Evolutionary conservation across 2,329 filamentous ascomycete genomes (phyloP), one percentile per base, ranked within the genome.

Genomic region (Lachnellula occidentalis): DNA sequence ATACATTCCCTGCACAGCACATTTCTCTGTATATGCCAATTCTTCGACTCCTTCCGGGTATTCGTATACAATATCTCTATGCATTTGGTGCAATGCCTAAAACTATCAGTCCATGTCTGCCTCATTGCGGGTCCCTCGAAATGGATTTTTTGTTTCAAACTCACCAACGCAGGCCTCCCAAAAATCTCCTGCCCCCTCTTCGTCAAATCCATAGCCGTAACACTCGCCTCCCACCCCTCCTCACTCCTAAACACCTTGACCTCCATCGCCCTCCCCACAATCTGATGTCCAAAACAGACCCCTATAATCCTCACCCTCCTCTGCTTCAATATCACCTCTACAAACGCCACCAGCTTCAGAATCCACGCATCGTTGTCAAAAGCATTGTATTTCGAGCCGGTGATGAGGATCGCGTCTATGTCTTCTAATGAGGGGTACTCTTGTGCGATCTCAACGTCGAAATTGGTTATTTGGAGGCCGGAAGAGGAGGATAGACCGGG

Each of bases 211-310:
- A 92, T 76, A 27, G 84, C 78, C 22, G 81, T 81, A 2, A 94
- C 90, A 48, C 86, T 83, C n/a, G 88, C 74, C 72, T 95, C 91
- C 91, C 90, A 95, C 2, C 89, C 90, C 19, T 74, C 70, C 22
- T 83, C 77, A 67, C 82, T 88, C 51, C 83, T 74, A 36, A 77
- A 84, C 2, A 95, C 87, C 62, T 81, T 79, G 19, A 74, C 79
- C 3, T 83, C 88, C 61, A 92, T 68, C 1, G 89, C 88, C 50
- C 90, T 78, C 1, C 81, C 89, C 43, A 94, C 74, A 64, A 95
- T 91, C 74, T 95, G 90, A 69, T 95, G 90, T 5, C 90, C 90
- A 69, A 92, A 95, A 71, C 90, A 95, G 15, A 94, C 79, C 11
- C 90, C 90, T 15, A 95, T 77, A n/a, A 92, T 72, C 36, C 83